Percentiles rank a stretch among this genome's conserved stretches.
Conservation (phyloP, 2,329 filamentous ascomycete genomes). For the Aureobasidium subglaciale region DNA sequence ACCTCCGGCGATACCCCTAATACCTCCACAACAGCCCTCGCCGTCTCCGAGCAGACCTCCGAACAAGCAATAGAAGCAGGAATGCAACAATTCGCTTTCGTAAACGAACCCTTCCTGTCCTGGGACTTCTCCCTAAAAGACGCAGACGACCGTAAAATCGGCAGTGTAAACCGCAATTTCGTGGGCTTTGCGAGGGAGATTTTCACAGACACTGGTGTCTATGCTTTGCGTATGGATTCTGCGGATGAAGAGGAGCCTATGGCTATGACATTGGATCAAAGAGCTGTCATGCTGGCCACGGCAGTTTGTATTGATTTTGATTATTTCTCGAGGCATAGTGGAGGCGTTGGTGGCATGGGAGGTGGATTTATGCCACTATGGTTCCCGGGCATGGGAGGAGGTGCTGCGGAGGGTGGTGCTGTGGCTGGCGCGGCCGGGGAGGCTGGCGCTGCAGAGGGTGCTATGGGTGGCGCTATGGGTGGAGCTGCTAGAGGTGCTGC, state of each 20-base stretch:
- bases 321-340: constrained; percentile 57
- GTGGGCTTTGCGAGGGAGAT: constrained; percentile 55
- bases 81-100: constrained; percentile 54
- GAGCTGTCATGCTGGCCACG: constrained; percentile 59
- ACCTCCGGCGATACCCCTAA: constrained; percentile 40
- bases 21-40: constrained; percentile 42
- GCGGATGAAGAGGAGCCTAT: constrained; percentile 32
- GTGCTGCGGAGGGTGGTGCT: constrained; percentile 30
- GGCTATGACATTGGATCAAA: constrained; percentile 59
- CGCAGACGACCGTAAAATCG: constrained; percentile 45
- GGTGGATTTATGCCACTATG: constrained; percentile 48
- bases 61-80: constrained; percentile 34
- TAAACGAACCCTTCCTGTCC: constrained; percentile 56
- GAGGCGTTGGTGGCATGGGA: constrained; percentile 33
- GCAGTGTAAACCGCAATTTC: constrained; percentile 59
- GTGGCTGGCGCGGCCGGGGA: constrained; percentile 28
- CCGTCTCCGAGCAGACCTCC: constrained; percentile 29
- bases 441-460: constrained; percentile 30
- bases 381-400: constrained; percentile 36
- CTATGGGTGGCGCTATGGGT: constrained; percentile 25
- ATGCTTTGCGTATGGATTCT: constrained; percentile 58
- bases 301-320: constrained; percentile 61
- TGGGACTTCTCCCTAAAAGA: constrained; percentile 57
- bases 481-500: constrained; percentile 24
- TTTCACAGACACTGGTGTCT: constrained; percentile 60